Base-by-base conservation (phyloP, 805 yeast genomes). In the Saccharomycopsis vini region DNA sequence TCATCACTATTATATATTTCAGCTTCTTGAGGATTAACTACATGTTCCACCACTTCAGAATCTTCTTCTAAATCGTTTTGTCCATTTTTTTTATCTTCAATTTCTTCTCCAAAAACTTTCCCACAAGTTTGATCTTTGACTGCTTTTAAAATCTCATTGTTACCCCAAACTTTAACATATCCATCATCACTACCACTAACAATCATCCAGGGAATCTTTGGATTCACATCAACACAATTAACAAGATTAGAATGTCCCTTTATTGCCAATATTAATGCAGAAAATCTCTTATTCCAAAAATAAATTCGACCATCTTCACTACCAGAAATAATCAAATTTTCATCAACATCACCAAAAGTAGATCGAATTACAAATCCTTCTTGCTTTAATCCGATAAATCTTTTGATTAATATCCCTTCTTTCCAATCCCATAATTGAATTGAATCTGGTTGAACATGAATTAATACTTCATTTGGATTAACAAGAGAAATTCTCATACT, bases 171-270 rank as follows among this genome's bases (percentile, higher is more conserved):
- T 45, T 77, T 76, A 3, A 86, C 79, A 6, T 69, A 61, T 16
- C 73, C 70, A 58, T 89, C 96, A 59, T 88, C 96, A 13, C 95
- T 86, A 32, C 87, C 88, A 18, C 90, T 79, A 5, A 87, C 92
- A 75, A 89, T 79, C 61, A 79, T 62, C 10, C 60, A 54, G 40
- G 63, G 61, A 32, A 62, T 52, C 1, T 50, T 54, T 1, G 76
- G 72, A 52, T 76, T 79, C 89, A 92, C 87, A 47, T 81, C 78
- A 2, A 87, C 92, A 37, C 84, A 76, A 57, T 85, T 88, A 51
- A 90, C 83, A 47, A 77, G 64, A 0, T 76, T 76, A 9, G 60
- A 59, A 58, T 85, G 95, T 1, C 79, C 90, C 34, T 73, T 67
- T 18, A 83, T 62, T 12, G 75, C 65, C 3, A 72, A 71, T 3